A percentile compares a stretch with the other conserved stretches of the same genome.
phyloP scores from a whole-genome alignment of 208 protist species.

The Acanthamoeba royreba region DNA sequence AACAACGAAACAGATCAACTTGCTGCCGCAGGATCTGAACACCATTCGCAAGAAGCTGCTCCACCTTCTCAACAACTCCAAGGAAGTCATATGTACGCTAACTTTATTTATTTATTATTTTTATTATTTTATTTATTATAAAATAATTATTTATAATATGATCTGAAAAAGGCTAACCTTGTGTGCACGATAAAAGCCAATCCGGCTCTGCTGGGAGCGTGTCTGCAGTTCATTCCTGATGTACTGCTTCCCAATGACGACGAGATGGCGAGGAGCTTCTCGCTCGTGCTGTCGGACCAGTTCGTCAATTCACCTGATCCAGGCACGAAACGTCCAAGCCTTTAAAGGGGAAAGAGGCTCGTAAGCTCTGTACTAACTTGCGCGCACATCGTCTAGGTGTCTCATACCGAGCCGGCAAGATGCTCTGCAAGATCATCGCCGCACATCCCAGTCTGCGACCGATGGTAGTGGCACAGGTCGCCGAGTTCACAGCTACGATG shows the following conservation, averaged over 20 bases:
- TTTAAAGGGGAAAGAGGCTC: neutral
- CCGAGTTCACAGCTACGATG: constrained; percentile 1
- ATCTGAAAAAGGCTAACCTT: too few species aligned
- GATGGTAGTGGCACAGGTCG: constrained; percentile 12
- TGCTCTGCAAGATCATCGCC: neutral
- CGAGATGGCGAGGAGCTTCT: constrained; percentile 36
- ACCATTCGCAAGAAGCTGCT: constrained; percentile 45
- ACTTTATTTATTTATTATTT: neutral
- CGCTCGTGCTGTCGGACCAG: neutral
- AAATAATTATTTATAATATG: neutral
- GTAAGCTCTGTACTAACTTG: neutral
- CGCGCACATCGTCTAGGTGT: neutral
- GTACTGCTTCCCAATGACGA: constrained; percentile 14
- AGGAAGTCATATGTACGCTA: constrained; percentile 24
- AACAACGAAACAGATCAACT: neutral
- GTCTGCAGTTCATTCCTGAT: neutral
- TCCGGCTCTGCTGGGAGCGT: neutral
- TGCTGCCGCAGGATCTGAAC: constrained; percentile 30
- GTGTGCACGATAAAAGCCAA: neutral
- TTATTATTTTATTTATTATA: neutral
- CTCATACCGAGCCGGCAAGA: neutral
- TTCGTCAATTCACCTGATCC: constrained; percentile 42
- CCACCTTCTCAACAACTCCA: constrained; percentile 38
- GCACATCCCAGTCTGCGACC: neutral
- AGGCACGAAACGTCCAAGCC: neutral